Evolutionary conservation across 495 filamentous ascomycete genomes (phyloP), one percentile per base, ranked within the genome.

Genomic region (Tuber borchii): DNA sequence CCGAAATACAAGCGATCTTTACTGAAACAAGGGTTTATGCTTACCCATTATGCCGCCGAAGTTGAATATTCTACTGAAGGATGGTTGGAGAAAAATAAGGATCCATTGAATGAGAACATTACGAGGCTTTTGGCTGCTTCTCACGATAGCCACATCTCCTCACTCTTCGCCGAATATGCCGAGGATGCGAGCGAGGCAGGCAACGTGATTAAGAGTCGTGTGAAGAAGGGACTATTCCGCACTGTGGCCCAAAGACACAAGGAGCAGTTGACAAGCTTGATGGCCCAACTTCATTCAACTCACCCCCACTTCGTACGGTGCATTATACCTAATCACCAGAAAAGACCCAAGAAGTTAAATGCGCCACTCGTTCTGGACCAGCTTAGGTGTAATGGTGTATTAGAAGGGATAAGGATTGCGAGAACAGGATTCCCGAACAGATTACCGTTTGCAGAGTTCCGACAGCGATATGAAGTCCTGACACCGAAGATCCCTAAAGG

Each of bases 51-150:
- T 80, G 96, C 96, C 14, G 93, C 96, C 22, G 95, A 97, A 84
- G 96, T 99, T 1, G 96, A 99, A 83, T 99, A 99, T 83, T 91
- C 90, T 17, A 99, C 96, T 0, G 90, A 94, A 37, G 93, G 92
- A 70, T 99, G 96, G 96, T 87, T 99, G 44, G 95, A 97, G 83
- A 99, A 98, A 87, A 99, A 99, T 85, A 99, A 99, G 81, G 96
- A 99, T 82, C 96, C 96, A 2, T 84, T 99, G 16, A 98, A 98
- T 76, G 96, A 99, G 86, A 99, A 97, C 78, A 86, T 98, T 46
- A 98, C 96, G 0, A 89, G 91, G 43, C 87, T 99, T 10, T 88
- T 99, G 20, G 93, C 94, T 61, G 86, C 87, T 7, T 98, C 96
- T 10, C 88, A 86, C 2, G 91, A 97, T 79, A 90, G 87, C 73